Percentiles rank a stretch among this genome's conserved stretches.
These are phyloP conservation scores for Rhynchosporium graminicola DNA, from an alignment of 2,329 filamentous ascomycete species.

Conservation along the genomic window DNA sequence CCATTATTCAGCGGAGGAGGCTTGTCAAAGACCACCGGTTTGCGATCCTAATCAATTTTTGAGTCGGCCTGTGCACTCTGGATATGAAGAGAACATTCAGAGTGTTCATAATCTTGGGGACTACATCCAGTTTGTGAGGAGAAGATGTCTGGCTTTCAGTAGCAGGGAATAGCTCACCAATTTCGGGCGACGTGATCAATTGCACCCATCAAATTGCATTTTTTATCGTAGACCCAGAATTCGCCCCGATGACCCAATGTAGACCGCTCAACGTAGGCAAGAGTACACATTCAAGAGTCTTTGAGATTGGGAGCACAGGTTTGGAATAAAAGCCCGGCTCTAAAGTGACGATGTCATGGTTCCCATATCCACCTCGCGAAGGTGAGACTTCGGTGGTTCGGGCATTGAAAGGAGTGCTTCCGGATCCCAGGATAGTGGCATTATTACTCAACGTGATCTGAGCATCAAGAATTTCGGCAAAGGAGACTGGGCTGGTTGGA, in stretches of 20 bases:
- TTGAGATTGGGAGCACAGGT: background rate
- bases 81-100: too few relatives aligned
- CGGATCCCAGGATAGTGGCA: background rate
- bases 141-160: too few relatives aligned
- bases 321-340: background rate
- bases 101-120: too few relatives aligned
- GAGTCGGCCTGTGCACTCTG: too few relatives aligned
- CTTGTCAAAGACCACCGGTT: too few relatives aligned
- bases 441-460: background rate
- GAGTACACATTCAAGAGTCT: background rate
- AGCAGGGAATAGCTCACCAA: background rate
- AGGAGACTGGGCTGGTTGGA: background rate
- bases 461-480: too few relatives aligned
- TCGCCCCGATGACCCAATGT: background rate
- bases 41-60: too few relatives aligned
- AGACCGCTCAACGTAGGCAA: background rate
- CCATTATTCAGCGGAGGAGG: too few relatives aligned
- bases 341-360: background rate
- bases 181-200: slow-evolving; percentile 5
- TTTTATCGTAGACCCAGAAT: slow-evolving; percentile 3
- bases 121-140: too few relatives aligned
- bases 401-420: background rate
- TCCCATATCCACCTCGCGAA: background rate
- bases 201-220: background rate
- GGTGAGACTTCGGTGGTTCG: background rate